Evolutionary conservation across 495 filamentous ascomycete species (phyloP), one percentile per base, ranked within the genome.

Genomic region (Penicillium cosmopolitanum): DNA sequence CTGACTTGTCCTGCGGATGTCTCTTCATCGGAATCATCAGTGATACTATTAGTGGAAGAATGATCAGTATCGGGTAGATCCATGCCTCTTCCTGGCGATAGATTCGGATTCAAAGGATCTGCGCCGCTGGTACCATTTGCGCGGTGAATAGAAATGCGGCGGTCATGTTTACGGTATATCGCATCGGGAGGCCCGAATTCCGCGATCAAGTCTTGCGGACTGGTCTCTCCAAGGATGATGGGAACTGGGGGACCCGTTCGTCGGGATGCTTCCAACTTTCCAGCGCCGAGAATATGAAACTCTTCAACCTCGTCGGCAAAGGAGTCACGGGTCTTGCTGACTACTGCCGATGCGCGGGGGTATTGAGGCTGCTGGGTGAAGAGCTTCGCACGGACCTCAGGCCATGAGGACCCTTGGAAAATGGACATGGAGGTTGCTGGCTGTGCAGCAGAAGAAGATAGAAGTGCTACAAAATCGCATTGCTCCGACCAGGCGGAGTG

Each of bases 141-240:
- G 23, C 76, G 76, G 71, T 97, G 94, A 44, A 97, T 95, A n/a
- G 90, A 90, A 71, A 97, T 87, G 36, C 91, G 83, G 64, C 91
- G 87, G 70, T 97, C 94, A 70, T 91, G 90, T 80, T 96, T 98
- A 61, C 90, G 83, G 73, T 97, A 96, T 36, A 96, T 96, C 18
- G 93, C 90, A 74, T 96, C 92, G n/a, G 95, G 95, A 4, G 95
- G 90, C 0, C 95, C 95, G 28, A 98, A 85, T 59, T 96, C 93
- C 40, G 88, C 84, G 21, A 97, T 84, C 5, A 98, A 77, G 62
- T 97, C 93, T 76, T 98, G 95, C 1, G 90, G 88, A 9, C 90
- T 92, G 0, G 93, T 97, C 65, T 91, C 83, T 53, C 90, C 89
- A 1, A 98, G 77, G 1, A 73, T 82, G 40, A 98, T 87, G 71